A percentile compares a stretch with the other conserved stretches of the same genome.
These are phyloP conservation scores for Tolypocladium inflatum DNA, from an alignment of 2,329 filamentous ascomycete genomes.

Conservation along the genomic window DNA sequence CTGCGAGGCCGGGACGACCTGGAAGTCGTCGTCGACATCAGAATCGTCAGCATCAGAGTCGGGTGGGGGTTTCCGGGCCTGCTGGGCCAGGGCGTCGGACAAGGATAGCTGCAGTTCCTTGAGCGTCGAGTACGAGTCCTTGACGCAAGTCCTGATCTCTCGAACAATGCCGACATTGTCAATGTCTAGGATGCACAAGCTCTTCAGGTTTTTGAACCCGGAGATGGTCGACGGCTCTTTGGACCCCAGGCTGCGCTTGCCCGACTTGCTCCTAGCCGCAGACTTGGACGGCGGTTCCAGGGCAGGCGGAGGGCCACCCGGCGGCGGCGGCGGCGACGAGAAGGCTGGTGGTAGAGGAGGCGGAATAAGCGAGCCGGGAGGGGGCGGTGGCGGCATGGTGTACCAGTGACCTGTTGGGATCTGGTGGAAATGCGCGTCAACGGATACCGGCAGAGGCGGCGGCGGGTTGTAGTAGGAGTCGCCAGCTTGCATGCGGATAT, in stretches of 20 bases:
- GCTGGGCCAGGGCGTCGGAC: conserved; percentile 39
- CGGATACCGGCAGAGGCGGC: conserved; percentile 32
- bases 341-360: conserved; percentile 8
- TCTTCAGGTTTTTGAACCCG: conserved; percentile 45
- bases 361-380: conserved; percentile 6
- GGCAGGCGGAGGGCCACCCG: conserved; percentile 16
- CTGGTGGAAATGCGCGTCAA: conserved; percentile 18
- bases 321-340: conserved; percentile 8
- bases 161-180: conserved; percentile 45
- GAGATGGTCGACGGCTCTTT: conserved; percentile 44
- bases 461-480: conserved; percentile 43
- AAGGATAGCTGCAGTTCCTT: conserved; percentile 48
- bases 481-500: conserved; percentile 49
- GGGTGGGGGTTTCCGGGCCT: conserved; percentile 24
- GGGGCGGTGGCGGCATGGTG: conserved; percentile 14
- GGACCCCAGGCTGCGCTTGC: conserved; percentile 18
- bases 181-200: conserved; percentile 48
- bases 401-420: conserved; percentile 22
- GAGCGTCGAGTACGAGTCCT: conserved; percentile 44
- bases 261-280: conserved; percentile 19
- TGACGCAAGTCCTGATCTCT: conserved; percentile 47
- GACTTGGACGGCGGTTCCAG: conserved; percentile 25
- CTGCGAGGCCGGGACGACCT: conserved; percentile 27
- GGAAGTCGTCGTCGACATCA: conserved; percentile 46
- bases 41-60: conserved; percentile 37